Evolutionary conservation across 495 filamentous ascomycete species (phyloP).

Genomic region (Aspergillus hancockii): DNA sequence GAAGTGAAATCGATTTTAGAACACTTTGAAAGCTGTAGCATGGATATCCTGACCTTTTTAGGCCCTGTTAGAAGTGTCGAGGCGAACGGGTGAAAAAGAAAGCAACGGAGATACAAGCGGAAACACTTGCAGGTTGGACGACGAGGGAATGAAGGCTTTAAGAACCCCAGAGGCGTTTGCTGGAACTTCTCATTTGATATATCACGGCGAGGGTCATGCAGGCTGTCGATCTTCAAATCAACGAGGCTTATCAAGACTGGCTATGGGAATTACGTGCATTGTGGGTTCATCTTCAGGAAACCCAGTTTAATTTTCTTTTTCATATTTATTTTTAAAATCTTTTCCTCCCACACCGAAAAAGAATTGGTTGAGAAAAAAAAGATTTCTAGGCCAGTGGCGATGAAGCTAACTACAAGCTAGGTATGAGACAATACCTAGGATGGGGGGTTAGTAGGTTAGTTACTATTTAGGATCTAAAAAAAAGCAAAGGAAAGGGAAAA

Average conservation of each 20-base stretch:
- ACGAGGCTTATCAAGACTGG: slow-evolving; percentile 25
- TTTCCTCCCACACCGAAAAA: slow-evolving; percentile 14
- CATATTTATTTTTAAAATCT: neutral
- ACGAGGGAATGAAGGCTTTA: slow-evolving; percentile 41
- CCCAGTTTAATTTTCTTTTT: slow-evolving; percentile 3
- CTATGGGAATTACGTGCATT: slow-evolving; percentile 22
- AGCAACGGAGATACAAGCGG: slow-evolving; percentile 27
- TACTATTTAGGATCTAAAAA: neutral
- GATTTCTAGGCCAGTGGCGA: slow-evolving; percentile 14
- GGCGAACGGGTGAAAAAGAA: slow-evolving; percentile 29
- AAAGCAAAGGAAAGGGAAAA: neutral
- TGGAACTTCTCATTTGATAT: slow-evolving; percentile 57
- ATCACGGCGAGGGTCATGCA: slow-evolving; percentile 52
- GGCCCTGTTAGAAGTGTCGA: neutral
- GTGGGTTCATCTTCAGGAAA: slow-evolving; percentile 13
- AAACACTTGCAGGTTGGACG: slow-evolving; percentile 30
- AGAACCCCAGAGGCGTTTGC: slow-evolving; percentile 39
- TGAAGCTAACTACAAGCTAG: slow-evolving; percentile 12
- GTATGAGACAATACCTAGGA: slow-evolving; percentile 2
- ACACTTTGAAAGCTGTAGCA: neutral
- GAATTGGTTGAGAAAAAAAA: slow-evolving; percentile 7
- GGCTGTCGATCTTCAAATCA: slow-evolving; percentile 40
- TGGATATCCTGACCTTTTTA: slow-evolving; percentile 10
- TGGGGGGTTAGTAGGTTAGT: slow-evolving; percentile 14
- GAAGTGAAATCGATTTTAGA: neutral